These are phyloP conservation scores for Cordyceps cateniannulata DNA, from an alignment of 2,329 filamentous ascomycete genomes.

Conservation along the genomic window DNA sequence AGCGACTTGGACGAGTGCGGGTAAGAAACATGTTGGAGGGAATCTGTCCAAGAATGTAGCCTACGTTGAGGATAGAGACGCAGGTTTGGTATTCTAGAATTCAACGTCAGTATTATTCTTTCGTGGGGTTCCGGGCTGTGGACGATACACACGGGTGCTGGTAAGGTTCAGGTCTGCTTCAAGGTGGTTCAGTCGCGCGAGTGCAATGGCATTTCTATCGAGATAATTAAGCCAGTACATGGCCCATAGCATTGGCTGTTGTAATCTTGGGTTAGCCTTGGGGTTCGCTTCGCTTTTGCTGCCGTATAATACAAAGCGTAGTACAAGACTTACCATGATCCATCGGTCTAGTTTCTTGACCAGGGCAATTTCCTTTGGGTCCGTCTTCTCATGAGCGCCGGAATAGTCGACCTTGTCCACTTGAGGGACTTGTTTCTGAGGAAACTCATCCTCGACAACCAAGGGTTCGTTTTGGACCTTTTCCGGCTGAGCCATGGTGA, in stretches of 20 bases:
- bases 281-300: too few species aligned
- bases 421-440: slow-evolving; percentile 16
- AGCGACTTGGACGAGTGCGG: slow-evolving; percentile 32
- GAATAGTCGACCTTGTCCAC: slow-evolving; percentile 28
- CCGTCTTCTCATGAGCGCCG: slow-evolving; percentile 32
- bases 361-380: slow-evolving; percentile 32
- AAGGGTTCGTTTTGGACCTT: not conserved
- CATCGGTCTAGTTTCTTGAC: slow-evolving; percentile 32
- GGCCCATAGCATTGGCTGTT: slow-evolving; percentile 27
- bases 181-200: slow-evolving; percentile 26
- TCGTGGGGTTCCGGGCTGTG: not conserved
- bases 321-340: slow-evolving; percentile 25
- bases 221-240: slow-evolving; percentile 40
- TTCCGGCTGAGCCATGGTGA: not conserved
- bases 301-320: not conserved
- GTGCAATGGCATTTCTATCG: slow-evolving; percentile 41
- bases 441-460: not conserved
- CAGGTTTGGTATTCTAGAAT: slow-evolving; percentile 19
- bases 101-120: not conserved
- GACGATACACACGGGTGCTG: not conserved
- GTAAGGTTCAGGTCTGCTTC: slow-evolving; percentile 19
- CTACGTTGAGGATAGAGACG: slow-evolving; percentile 21
- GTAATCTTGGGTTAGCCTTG: not conserved
- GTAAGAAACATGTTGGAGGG: slow-evolving; percentile 28
- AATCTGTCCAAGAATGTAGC: slow-evolving; percentile 21